Evolutionary conservation across 2,329 filamentous ascomycete species (phyloP).

Genomic region (Xylariaceae sp.): DNA sequence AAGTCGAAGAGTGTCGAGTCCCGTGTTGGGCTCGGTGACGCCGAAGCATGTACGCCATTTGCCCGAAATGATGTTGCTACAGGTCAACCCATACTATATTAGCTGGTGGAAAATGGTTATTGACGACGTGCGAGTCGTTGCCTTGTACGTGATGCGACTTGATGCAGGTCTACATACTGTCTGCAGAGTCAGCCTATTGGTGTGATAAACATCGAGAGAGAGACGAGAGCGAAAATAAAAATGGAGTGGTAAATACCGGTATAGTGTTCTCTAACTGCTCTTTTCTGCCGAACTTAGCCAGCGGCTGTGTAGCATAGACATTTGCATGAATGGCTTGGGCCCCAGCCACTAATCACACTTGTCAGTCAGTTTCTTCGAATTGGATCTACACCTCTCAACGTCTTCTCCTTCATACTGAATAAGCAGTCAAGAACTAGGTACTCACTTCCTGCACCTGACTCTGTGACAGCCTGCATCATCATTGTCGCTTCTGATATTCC

Average conservation of each 20-base stretch:
- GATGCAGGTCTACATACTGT: too few relatives aligned
- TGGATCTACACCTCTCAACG: too few relatives aligned
- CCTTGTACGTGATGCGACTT: too few relatives aligned
- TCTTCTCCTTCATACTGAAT: too few relatives aligned
- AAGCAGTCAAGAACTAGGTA: too few relatives aligned
- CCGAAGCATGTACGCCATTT: slow-evolving; percentile 75
- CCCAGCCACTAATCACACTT: slow-evolving; percentile 50
- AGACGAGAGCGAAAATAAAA: too few relatives aligned
- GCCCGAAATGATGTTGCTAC: slow-evolving; percentile 63
- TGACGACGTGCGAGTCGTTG: too few relatives aligned
- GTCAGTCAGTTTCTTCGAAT: too few relatives aligned
- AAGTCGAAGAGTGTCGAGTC: slow-evolving; percentile 73
- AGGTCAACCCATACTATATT: too few relatives aligned
- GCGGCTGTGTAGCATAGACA: slow-evolving; percentile 72
- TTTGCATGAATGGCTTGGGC: slow-evolving; percentile 63
- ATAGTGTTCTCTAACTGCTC: slow-evolving; percentile 64
- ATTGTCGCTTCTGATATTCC: slow-evolving; percentile 80
- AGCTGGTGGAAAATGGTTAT: too few relatives aligned
- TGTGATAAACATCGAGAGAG: too few relatives aligned
- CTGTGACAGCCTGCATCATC: slow-evolving; percentile 82
- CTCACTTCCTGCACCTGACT: slow-evolving; percentile 68
- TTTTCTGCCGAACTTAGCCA: slow-evolving; percentile 68
- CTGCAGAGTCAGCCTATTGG: too few relatives aligned
- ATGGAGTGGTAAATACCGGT: slow-evolving; percentile 33
- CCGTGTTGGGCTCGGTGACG: slow-evolving; percentile 80